Conservation (phyloP, 306 rosid species). For the Hippophae rhamnoides region DNA sequence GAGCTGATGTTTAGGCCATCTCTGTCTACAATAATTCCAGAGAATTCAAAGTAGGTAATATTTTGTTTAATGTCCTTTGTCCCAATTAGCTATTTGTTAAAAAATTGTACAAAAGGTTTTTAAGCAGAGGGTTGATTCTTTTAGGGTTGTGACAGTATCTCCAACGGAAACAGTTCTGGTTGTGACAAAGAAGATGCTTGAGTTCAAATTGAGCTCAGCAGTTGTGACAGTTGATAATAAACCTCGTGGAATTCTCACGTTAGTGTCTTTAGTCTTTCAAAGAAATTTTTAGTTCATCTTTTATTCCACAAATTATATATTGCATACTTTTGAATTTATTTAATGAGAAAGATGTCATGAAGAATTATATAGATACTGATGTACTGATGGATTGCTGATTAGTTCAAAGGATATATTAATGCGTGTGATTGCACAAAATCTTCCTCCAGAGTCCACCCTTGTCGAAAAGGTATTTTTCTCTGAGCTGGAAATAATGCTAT, state of each 20-base stretch:
- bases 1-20: slow-evolving; percentile 91
- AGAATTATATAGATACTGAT: neutral
- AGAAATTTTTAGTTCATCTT: slow-evolving; percentile 2
- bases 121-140: slow-evolving; percentile 24
- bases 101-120: slow-evolving; percentile 6
- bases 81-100: neutral
- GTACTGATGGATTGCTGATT: slow-evolving; percentile 5
- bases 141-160: slow-evolving; percentile 64
- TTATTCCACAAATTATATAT: neutral
- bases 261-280: slow-evolving; percentile 20
- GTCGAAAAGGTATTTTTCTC: slow-evolving; percentile 65
- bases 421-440: slow-evolving; percentile 79
- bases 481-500: slow-evolving; percentile 10
- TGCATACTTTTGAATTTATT: neutral
- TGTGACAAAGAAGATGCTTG: slow-evolving; percentile 76
- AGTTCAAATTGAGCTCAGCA: slow-evolving; percentile 57
- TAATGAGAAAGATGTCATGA: neutral
- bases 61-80: slow-evolving; percentile 12
- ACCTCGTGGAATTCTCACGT: slow-evolving; percentile 90
- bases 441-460: slow-evolving; percentile 61
- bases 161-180: slow-evolving; percentile 64
- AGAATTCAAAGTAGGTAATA: slow-evolving; percentile 98
- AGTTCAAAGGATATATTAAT: slow-evolving; percentile 91
- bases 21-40: slow-evolving; percentile 76
- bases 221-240: slow-evolving; percentile 63